phyloP scores from a whole-genome alignment of 1,139 yeast species.

The Protomyces lactucae-debilis region DNA sequence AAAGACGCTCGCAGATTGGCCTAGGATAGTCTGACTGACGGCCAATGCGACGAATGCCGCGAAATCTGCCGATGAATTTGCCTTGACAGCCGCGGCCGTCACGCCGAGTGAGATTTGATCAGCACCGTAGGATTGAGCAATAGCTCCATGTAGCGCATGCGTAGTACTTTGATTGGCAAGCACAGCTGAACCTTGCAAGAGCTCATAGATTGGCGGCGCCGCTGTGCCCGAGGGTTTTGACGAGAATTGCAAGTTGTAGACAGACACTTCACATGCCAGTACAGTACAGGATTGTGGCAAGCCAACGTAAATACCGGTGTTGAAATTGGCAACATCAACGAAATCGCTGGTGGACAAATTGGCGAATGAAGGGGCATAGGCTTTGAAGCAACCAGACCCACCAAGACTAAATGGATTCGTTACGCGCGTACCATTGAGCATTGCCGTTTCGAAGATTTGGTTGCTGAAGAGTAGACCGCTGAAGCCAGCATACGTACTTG shows the following conservation, averaged over 20 bases:
- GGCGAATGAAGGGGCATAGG: background rate
- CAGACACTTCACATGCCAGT: conserved; percentile 1
- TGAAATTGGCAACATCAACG: conserved; percentile 3
- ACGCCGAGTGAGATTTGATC: conserved; percentile 11
- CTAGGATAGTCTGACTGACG: background rate
- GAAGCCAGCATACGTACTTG: background rate
- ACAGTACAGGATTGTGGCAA: conserved; percentile 1
- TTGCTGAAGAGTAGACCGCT: background rate
- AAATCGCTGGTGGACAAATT: background rate
- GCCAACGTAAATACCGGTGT: conserved; percentile 5
- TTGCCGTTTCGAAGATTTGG: conserved; percentile 2
- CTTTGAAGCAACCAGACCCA: conserved; percentile 15
- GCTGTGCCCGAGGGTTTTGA: background rate
- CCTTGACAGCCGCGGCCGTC: conserved; percentile 3
- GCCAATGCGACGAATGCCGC: conserved; percentile 2
- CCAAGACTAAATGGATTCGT: background rate
- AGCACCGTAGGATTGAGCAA: conserved; percentile 2
- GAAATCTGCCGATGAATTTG: background rate
- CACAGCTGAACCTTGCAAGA: background rate
- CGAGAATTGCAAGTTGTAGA: background rate
- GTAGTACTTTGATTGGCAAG: background rate
- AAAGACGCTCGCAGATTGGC: conserved; percentile 6
- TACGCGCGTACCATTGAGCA: background rate
- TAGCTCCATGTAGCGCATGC: background rate
- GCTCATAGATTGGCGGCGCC: background rate